Percentiles rank a stretch among this genome's conserved stretches.
These are phyloP conservation scores for Quercus gilva DNA, from an alignment of 306 rosid species.

Conservation along the genomic window DNA sequence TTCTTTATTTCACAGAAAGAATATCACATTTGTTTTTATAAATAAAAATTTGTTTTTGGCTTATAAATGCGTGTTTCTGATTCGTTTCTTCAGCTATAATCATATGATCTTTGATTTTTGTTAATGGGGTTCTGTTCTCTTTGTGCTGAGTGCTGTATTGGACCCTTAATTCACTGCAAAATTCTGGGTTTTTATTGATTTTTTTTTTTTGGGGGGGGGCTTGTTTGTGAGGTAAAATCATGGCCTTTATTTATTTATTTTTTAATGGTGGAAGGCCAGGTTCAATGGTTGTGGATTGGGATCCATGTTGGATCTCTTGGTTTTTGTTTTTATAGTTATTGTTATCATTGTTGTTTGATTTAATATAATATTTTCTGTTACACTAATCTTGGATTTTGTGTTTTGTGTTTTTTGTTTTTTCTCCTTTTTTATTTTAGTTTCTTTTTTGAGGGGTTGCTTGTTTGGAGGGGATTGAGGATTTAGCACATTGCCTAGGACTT, in stretches of 20 bases:
- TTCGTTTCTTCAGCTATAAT: constrained; percentile 27
- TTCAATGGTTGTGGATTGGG: constrained; percentile 78
- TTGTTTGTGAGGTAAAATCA: constrained; percentile 28
- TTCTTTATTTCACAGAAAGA: not conserved
- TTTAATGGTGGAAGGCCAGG: constrained; percentile 42
- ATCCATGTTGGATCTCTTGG: constrained; percentile 84
- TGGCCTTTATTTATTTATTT: not conserved
- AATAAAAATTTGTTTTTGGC: not conserved
- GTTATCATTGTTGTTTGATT: constrained; percentile 35
- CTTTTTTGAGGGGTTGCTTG: constrained; percentile 45
- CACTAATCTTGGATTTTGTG: constrained; percentile 56
- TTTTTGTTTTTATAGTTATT: constrained; percentile 45
- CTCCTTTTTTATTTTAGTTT: constrained; percentile 19
- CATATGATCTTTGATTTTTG: constrained; percentile 18
- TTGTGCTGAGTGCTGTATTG: constrained; percentile 17
- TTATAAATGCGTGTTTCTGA: constrained; percentile 12
- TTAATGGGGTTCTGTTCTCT: constrained; percentile 16
- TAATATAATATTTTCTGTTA: constrained; percentile 36
- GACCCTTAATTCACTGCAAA: constrained; percentile 14
- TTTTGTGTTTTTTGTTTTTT: constrained; percentile 35
- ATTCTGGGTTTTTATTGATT: constrained; percentile 23
- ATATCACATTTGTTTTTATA: not conserved
- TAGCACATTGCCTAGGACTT: constrained; percentile 42
- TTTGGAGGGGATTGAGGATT: constrained; percentile 46
- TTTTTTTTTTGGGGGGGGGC: not conserved